Evolutionary conservation across 768 basidiomycete genomes (phyloP), one percentile per base, ranked within the genome.

Genomic region (Termitomyces sp.): DNA sequence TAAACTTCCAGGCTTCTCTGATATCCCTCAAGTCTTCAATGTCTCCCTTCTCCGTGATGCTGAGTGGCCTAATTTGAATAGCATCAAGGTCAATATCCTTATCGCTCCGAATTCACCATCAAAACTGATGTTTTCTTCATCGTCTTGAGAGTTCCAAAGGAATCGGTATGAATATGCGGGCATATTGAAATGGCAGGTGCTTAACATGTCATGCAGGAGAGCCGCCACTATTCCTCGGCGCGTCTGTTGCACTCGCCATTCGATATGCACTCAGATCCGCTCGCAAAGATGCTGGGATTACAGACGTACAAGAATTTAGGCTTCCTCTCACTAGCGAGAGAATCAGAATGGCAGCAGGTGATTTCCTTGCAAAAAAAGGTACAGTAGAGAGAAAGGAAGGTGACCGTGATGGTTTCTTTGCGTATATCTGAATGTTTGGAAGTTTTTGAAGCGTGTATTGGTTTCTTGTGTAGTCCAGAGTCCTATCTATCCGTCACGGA

Each of bases 41-140:
- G 61, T 62, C 2, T 62, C 61, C 41, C 54, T 62, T 43, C 61
- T 62, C 10, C 58, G 61, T 27, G 61, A 62, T 46, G 61, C 61
- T 10, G 61, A 62, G 45, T 62, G 61, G 61, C 58, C 57, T 14
- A 62, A 62, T 43, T 25, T 62, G n/a, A 37, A 31, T 16, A 59
- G 56, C 5, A 62, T 62, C 38, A 62, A 62, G 57, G 61, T 62
- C 4, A 21, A 37, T 5, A 31, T 38, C 7, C n/a, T 37, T 31
- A 5, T 40, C 10, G 19, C 4, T n/a, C 16, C 10, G 17, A 17
- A 17, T 14, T 37, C n/a, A 11, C 11, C 16, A 8, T 46, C 10
- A 38, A 14, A 37, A 31, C 45, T 51, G 21, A 59, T 31, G 3
- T 0, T n/a, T 25, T 10, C 27, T 14, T 10, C 6, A 3, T 25